phyloP scores from a whole-genome alignment of 2,329 filamentous ascomycete species.

The Hypoxylon sp. region DNA sequence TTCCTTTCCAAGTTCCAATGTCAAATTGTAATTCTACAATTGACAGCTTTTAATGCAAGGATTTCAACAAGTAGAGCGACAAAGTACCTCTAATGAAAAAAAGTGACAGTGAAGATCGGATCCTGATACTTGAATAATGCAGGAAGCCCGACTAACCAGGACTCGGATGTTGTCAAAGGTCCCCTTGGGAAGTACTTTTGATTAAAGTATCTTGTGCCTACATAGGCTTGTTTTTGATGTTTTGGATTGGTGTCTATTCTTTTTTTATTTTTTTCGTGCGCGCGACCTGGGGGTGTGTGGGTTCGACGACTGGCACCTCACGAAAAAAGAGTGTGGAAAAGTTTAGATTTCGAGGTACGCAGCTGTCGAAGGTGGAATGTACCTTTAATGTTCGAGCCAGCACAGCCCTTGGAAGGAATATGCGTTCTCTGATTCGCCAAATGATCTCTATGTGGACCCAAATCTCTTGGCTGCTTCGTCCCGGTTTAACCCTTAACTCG shows the following conservation, averaged over 20 bases:
- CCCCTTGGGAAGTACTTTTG: slow-evolving; percentile 56
- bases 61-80: slow-evolving; percentile 29
- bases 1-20: slow-evolving; percentile 14
- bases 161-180: slow-evolving; percentile 40
- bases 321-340: slow-evolving; percentile 38
- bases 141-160: slow-evolving; percentile 38
- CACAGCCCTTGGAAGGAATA: slow-evolving; percentile 25
- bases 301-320: slow-evolving; percentile 40
- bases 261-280: slow-evolving; percentile 33
- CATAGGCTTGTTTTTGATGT: slow-evolving; percentile 53
- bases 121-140: slow-evolving; percentile 39
- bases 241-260: slow-evolving; percentile 55
- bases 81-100: slow-evolving; percentile 26
- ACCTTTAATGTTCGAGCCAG: slow-evolving; percentile 45
- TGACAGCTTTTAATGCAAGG: slow-evolving; percentile 27
- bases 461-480: slow-evolving; percentile 35
- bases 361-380: slow-evolving; percentile 39
- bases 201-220: slow-evolving; percentile 60
- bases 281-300: slow-evolving; percentile 41
- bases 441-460: background rate
- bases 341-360: slow-evolving; percentile 44
- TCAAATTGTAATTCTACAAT: slow-evolving; percentile 26
- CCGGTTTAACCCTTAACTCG: slow-evolving; percentile 43
- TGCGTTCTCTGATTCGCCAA: slow-evolving; percentile 33
- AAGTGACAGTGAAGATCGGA: slow-evolving; percentile 36